Base-by-base conservation (phyloP, 1,284 basidiomycete species). In the Tremellales sp. region DNA sequence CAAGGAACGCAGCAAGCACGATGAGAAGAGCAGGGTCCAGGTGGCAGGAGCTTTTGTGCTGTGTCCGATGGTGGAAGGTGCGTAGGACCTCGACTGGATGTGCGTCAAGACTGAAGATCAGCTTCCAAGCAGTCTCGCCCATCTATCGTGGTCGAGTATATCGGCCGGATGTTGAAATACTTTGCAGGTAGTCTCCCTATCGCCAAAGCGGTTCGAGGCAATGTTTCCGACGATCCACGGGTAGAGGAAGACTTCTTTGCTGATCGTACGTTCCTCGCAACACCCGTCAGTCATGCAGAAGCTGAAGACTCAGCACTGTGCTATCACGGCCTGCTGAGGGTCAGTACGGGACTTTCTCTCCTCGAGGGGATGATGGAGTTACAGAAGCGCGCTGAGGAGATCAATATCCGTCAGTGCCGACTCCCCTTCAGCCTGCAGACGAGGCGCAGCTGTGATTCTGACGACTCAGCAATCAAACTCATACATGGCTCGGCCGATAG, bases 191-290 rank as follows among this genome's bases (percentile, higher is more conserved):
- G 71, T 2, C 59, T 79, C 3, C 77, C 78, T 3, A 52, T 79
- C 15, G 74, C 73, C 4, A 63, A 68, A 26, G 74, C 73, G 31
- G 75, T 79, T 0, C 45, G 70, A 43, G 72, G 78, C 36, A 78
- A 78, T 37, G 75, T 77, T 15, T 76, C 74, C n/a, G 76, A 78
- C 56, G 78, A 80, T 67, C 77, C 77, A 0, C 56, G 75, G 12
- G 77, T 79, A 4, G 74, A 75, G 54, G 70, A 68, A 40, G 75
- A 75, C 44, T 74, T 74, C 49, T 68, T 67, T 42, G 51, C 67
- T 10, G 73, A 75, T 52, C 70, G 75, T 75, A 51, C 62, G 72
- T n/a, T n/a, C n/a, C n/a, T n/a, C n/a, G n/a, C n/a, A n/a, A n/a
- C n/a, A n/a, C n/a, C 62, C 3, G 0, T n/a, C 17, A n/a, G n/a